Conservation (phyloP, 1,284 basidiomycete genomes). For the Abortiporus biennis region DNA sequence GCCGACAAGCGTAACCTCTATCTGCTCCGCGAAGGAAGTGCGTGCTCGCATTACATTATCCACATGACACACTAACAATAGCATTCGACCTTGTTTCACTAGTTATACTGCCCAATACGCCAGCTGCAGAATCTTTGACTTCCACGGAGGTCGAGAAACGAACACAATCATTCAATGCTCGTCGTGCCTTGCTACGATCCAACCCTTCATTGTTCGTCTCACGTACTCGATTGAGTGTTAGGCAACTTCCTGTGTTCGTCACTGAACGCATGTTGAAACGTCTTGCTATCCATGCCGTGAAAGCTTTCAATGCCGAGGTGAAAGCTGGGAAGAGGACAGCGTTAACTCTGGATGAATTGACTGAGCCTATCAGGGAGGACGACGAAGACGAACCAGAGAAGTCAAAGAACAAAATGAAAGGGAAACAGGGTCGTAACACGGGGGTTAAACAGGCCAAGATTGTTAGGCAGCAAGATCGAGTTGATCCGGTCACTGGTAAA, state of each 20-base stretch:
- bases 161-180: slow-evolving; percentile 76
- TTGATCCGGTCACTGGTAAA: slow-evolving; percentile 83
- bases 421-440: slow-evolving; percentile 45
- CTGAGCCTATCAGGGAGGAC: slow-evolving; percentile 27
- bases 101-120: slow-evolving; percentile 87
- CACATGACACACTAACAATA: background rate
- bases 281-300: slow-evolving; percentile 77
- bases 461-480: slow-evolving; percentile 79
- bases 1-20: slow-evolving; percentile 96
- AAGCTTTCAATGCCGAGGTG: slow-evolving; percentile 79
- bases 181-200: slow-evolving; percentile 73
- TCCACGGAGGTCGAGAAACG: slow-evolving; percentile 80
- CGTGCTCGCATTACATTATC: slow-evolving; percentile 21
- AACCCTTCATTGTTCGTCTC: slow-evolving; percentile 95
- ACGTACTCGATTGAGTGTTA: slow-evolving; percentile 88
- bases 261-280: slow-evolving; percentile 88
- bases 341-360: slow-evolving; percentile 73
- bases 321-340: slow-evolving; percentile 53
- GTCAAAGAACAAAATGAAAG: slow-evolving; percentile 15
- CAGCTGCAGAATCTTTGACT: slow-evolving; percentile 66
- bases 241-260: slow-evolving; percentile 88
- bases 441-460: slow-evolving; percentile 87
- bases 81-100: slow-evolving; percentile 5
- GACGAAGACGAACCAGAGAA: slow-evolving; percentile 25
- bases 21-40: slow-evolving; percentile 92